phyloP scores from a whole-genome alignment of 805 yeast species.

The Torulaspora gathmanii region DNA sequence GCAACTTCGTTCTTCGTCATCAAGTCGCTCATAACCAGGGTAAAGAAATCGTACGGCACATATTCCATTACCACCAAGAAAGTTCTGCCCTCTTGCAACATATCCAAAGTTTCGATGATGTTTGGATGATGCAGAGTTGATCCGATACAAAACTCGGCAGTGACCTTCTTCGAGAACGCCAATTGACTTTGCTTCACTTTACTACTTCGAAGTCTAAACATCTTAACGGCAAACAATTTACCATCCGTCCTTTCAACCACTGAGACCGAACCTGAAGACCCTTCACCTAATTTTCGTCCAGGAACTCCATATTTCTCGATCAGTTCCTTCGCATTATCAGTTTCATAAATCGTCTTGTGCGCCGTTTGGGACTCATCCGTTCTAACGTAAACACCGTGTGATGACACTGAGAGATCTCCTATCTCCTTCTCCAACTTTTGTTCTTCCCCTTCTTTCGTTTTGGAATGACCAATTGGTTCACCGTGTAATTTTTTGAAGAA shows the following conservation, averaged over 20 bases:
- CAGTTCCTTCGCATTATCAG: slow-evolving; percentile 39
- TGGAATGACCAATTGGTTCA: slow-evolving; percentile 6
- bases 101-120: slow-evolving; percentile 74
- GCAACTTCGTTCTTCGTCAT: slow-evolving; percentile 65
- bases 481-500: slow-evolving; percentile 46
- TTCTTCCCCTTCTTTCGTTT: slow-evolving; percentile 1
- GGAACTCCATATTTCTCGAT: slow-evolving; percentile 67
- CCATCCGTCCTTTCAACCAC: slow-evolving; percentile 61
- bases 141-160: slow-evolving; percentile 78
- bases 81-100: slow-evolving; percentile 60
- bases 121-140: slow-evolving; percentile 74
- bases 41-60: slow-evolving; percentile 86
- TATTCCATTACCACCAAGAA: slow-evolving; percentile 86
- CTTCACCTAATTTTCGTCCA: slow-evolving; percentile 77
- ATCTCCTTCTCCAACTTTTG: slow-evolving; percentile 2
- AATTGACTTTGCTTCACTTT: slow-evolving; percentile 22
- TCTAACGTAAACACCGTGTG: slow-evolving; percentile 12
- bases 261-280: slow-evolving; percentile 93
- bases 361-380: slow-evolving; percentile 13
- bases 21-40: slow-evolving; percentile 83
- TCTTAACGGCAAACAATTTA: slow-evolving; percentile 77
- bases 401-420: neutral
- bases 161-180: slow-evolving; percentile 73
- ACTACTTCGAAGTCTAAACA: slow-evolving; percentile 65
- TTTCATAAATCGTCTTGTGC: slow-evolving; percentile 37